Percentiles rank a stretch among this genome's conserved stretches.
These are phyloP conservation scores for Salix arbutifolia DNA, from an alignment of 345 rosid genomes.

Conservation along the genomic window DNA sequence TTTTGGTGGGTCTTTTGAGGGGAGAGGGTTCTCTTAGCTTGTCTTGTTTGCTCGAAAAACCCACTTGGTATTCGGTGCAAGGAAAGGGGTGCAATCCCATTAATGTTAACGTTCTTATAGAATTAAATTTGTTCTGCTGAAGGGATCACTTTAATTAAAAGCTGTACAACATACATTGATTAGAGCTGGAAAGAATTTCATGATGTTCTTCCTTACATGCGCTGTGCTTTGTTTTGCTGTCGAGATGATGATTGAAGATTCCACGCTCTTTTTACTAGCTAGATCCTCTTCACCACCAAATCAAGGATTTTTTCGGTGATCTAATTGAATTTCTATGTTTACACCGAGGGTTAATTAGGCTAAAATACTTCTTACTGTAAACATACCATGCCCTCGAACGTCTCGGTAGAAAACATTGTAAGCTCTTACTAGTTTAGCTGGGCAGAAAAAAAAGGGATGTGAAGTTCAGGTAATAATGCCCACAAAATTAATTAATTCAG, in stretches of 20 bases:
- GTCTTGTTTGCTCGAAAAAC: conserved; percentile 18
- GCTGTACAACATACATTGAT: background rate
- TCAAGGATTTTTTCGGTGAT: background rate
- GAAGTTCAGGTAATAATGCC: too few species aligned
- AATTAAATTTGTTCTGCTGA: background rate
- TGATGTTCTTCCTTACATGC: background rate
- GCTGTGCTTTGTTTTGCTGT: conserved; percentile 1
- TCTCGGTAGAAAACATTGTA: background rate
- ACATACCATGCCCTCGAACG: background rate
- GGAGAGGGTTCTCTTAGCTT: conserved; percentile 3
- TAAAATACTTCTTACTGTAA: background rate
- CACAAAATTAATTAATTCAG: background rate
- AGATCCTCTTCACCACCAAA: background rate
- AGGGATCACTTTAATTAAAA: conserved; percentile 2
- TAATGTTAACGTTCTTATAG: background rate
- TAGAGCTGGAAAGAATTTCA: background rate
- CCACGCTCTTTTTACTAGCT: background rate
- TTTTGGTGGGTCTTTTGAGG: conserved; percentile 16
- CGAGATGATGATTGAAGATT: background rate
- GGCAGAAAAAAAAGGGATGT: too few species aligned
- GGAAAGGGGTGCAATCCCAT: conserved; percentile 6
- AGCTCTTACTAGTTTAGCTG: background rate
- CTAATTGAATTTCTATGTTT: background rate
- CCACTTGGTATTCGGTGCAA: conserved; percentile 9
- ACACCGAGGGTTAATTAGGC: background rate